phyloP scores from a whole-genome alignment of 2,329 filamentous ascomycete species.

The Colletotrichum simmondsii region DNA sequence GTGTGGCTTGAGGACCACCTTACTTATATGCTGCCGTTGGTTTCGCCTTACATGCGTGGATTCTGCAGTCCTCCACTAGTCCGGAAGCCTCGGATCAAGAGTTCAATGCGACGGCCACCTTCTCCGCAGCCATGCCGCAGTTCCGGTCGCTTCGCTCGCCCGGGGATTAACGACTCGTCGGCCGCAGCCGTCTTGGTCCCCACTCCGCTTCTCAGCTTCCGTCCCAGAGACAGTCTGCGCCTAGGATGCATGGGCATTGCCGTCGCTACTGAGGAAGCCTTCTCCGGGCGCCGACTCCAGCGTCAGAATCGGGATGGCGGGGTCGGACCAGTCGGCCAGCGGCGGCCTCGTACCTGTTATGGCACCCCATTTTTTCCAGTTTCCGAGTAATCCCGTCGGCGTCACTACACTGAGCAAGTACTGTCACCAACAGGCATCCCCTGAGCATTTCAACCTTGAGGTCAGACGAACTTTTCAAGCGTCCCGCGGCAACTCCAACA shows the following conservation, averaged over 20 bases:
- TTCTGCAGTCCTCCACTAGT: slow-evolving; percentile 12
- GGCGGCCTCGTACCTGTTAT: not conserved
- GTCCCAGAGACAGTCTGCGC: not conserved
- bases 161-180: not conserved
- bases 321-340: slow-evolving; percentile 3
- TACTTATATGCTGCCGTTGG: slow-evolving; percentile 10
- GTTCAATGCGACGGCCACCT: not conserved
- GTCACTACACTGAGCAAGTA: not conserved
- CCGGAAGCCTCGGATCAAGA: not conserved
- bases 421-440: not conserved
- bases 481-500: not conserved
- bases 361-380: not conserved
- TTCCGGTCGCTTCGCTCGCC: not conserved
- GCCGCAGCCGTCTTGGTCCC: slow-evolving; percentile 5
- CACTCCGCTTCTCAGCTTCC: not conserved
- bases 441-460: not conserved
- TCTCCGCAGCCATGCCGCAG: not conserved
- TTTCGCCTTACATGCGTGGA: not conserved
- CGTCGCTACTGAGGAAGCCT: not conserved
- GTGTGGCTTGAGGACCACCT: not conserved
- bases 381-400: slow-evolving; percentile 3
- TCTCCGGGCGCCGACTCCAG: slow-evolving; percentile 9
- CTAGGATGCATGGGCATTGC: slow-evolving; percentile 19
- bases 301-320: slow-evolving; percentile 13
- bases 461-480: not conserved